Evolutionary conservation across 805 yeast species (phyloP).

Genomic region (Phaffomyces thermotolerans): DNA sequence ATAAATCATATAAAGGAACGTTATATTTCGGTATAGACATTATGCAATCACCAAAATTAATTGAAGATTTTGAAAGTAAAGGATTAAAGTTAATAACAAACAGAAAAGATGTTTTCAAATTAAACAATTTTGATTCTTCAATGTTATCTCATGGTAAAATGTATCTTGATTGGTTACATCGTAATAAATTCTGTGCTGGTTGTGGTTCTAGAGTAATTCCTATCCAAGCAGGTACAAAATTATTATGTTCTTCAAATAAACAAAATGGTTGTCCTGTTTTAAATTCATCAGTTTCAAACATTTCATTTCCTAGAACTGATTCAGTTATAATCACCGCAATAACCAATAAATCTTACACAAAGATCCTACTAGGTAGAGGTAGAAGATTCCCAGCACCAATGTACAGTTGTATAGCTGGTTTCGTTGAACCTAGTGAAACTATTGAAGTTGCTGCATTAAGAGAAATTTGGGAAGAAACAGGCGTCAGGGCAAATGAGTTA

Average conservation of each 20-base stretch:
- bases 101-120: conserved; percentile 16
- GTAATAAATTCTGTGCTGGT: conserved; percentile 78
- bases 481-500: conserved; percentile 56
- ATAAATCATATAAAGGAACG: conserved; percentile 46
- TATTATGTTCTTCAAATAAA: conserved; percentile 35
- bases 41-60: conserved; percentile 1
- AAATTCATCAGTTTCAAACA: conserved; percentile 51
- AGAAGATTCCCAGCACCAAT: conserved; percentile 52
- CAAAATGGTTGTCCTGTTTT: conserved; percentile 29
- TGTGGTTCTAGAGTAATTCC: conserved; percentile 65
- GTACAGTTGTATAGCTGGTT: conserved; percentile 90
- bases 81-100: neutral
- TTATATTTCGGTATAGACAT: conserved; percentile 63
- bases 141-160: conserved; percentile 74
- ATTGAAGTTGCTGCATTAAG: conserved; percentile 82
- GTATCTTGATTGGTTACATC: conserved; percentile 78
- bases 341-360: conserved; percentile 50
- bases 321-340: conserved; percentile 81
- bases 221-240: conserved; percentile 60
- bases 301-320: conserved; percentile 89
- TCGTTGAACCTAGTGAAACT: conserved; percentile 92
- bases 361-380: conserved; percentile 64
- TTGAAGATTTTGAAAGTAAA: neutral
- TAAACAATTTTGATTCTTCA: conserved; percentile 45
- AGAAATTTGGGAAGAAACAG: conserved; percentile 96